phyloP scores from a whole-genome alignment of 306 rosid genomes.

The Cicer bijugum region DNA sequence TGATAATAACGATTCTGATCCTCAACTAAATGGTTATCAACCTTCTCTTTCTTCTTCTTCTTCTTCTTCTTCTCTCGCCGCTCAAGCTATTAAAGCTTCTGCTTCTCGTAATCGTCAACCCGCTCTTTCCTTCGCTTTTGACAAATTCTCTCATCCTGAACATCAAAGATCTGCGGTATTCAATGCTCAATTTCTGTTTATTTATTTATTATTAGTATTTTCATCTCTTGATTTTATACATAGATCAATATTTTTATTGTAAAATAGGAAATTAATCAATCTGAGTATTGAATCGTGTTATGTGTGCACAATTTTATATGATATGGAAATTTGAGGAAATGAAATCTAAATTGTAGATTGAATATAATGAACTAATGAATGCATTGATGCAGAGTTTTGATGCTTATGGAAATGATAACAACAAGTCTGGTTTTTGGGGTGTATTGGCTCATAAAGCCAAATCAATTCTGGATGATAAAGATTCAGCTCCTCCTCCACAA shows the following conservation, averaged over 20 bases:
- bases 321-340: neutral
- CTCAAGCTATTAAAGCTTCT: constrained; percentile 83
- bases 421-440: constrained; percentile 87
- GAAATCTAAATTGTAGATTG: neutral
- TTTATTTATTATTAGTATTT: neutral
- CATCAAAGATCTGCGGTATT: constrained; percentile 66
- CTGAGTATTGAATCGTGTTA: neutral
- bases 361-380: constrained; percentile 22
- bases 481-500: constrained; percentile 38
- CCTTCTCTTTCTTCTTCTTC: constrained; percentile 28
- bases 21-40: constrained; percentile 12
- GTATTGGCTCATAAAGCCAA: constrained; percentile 83
- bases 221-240: neutral
- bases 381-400: constrained; percentile 62
- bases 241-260: neutral
- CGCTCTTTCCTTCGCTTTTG: constrained; percentile 52
- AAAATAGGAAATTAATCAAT: neutral
- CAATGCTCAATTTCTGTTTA: neutral
- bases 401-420: constrained; percentile 50
- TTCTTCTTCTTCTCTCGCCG: constrained; percentile 61
- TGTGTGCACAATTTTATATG: neutral
- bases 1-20: constrained; percentile 33
- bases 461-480: constrained; percentile 81
- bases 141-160: constrained; percentile 41
- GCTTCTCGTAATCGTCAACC: constrained; percentile 54